These are phyloP conservation scores for Phytophthora ramorum DNA, from an alignment of 352 stramenopile species.

Conservation along the genomic window DNA sequence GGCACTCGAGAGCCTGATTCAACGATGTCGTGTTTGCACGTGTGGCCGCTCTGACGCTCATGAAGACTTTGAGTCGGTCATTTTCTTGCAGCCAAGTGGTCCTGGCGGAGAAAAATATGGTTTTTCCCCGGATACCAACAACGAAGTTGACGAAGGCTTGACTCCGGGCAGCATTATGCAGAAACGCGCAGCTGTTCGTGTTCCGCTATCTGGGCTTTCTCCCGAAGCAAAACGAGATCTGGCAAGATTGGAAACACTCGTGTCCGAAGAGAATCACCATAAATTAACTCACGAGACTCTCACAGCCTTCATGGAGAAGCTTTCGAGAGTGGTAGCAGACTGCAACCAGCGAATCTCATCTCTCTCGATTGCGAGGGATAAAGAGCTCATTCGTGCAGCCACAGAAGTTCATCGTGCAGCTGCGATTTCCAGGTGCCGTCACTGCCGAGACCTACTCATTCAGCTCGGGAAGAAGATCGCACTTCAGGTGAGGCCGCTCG, in stretches of 20 bases:
- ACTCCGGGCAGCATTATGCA: not conserved
- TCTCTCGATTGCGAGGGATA: constrained; percentile 25
- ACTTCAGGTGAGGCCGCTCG: constrained; percentile 24
- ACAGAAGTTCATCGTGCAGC: constrained; percentile 34
- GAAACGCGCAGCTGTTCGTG: not conserved
- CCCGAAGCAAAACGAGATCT: constrained; percentile 18
- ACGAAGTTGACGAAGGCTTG: not conserved
- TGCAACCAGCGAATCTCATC: constrained; percentile 46
- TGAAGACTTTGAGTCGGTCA: not conserved
- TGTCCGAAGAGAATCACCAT: constrained; percentile 7
- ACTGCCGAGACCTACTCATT: constrained; percentile 55
- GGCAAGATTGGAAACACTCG: constrained; percentile 9
- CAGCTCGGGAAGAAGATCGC: constrained; percentile 50
- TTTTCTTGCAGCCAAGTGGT: constrained; percentile 17
- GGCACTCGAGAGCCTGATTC: constrained; percentile 21
- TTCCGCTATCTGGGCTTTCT: constrained; percentile 37
- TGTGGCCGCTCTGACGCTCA: constrained; percentile 14
- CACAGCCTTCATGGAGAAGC: constrained; percentile 13
- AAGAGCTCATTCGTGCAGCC: constrained; percentile 8
- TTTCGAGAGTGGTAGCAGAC: constrained; percentile 35
- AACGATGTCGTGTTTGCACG: constrained; percentile 35
- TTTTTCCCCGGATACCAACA: not conserved
- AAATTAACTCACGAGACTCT: constrained; percentile 6
- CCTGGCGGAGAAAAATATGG: not conserved
- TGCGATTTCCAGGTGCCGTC: constrained; percentile 40